Conservation (phyloP, 2,329 filamentous ascomycete species). For the Fusarium coicis region DNA sequence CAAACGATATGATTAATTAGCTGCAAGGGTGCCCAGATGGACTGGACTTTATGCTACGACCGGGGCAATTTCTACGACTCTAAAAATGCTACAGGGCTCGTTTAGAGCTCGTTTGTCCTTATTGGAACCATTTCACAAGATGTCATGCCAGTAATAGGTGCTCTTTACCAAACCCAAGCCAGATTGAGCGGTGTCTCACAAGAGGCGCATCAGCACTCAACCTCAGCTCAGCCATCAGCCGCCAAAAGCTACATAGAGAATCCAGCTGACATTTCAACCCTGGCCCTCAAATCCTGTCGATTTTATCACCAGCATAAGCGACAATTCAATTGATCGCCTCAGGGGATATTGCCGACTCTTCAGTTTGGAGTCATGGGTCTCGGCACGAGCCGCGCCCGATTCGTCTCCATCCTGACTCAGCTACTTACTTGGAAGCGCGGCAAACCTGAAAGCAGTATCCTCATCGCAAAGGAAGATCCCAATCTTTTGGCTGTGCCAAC, state of each 20-base stretch:
- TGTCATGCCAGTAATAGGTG: neutral
- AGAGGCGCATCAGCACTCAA: neutral
- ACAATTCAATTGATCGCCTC: neutral
- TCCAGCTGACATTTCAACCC: neutral
- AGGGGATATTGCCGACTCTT: neutral
- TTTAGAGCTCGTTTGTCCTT: no score
- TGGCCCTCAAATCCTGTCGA: neutral
- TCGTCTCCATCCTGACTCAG: neutral
- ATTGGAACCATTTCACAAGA: neutral
- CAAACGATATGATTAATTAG: no score
- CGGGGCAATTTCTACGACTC: neutral
- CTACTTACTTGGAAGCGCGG: neutral
- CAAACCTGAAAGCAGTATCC: neutral
- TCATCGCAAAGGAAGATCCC: neutral
- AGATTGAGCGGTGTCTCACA: neutral
- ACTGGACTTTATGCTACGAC: no score
- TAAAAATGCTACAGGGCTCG: neutral
- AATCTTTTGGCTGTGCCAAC: neutral
- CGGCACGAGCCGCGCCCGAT: constrained; percentile 13
- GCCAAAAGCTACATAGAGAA: neutral
- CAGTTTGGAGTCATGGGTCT: neutral
- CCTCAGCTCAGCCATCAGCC: neutral
- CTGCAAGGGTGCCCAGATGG: neutral
- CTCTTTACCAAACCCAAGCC: neutral
- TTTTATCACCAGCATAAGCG: neutral